Evolutionary conservation across 2,329 filamentous ascomycete genomes (phyloP).

Genomic region (Parastagonospora nodorum): DNA sequence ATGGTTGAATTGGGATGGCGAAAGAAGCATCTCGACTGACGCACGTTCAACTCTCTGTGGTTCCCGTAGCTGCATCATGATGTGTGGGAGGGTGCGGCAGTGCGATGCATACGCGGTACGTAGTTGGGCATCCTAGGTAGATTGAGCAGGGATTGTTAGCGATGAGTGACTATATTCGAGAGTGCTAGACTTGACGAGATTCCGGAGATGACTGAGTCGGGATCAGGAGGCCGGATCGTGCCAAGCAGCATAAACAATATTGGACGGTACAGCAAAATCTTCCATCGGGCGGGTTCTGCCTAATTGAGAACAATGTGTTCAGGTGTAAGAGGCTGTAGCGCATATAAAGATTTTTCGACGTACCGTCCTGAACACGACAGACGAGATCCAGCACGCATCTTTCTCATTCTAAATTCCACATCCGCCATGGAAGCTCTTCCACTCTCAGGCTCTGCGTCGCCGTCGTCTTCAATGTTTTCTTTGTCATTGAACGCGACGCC

Average conservation of each 20-base stretch:
- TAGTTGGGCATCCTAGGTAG: slow-evolving; percentile 35
- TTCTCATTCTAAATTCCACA: slow-evolving; percentile 15
- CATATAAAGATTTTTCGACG: slow-evolving; percentile 44
- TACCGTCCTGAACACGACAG: slow-evolving; percentile 23
- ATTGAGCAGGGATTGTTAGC: slow-evolving; percentile 43
- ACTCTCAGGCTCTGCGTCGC: slow-evolving; percentile 27
- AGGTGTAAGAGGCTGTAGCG: slow-evolving; percentile 22
- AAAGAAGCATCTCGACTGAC: slow-evolving; percentile 16
- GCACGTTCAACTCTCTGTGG: slow-evolving; percentile 25
- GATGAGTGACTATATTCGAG: slow-evolving; percentile 41
- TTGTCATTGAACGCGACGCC: slow-evolving; percentile 29
- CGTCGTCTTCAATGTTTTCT: slow-evolving; percentile 37
- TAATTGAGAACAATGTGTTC: slow-evolving; percentile 33
- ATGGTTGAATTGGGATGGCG: slow-evolving; percentile 17
- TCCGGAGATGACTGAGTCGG: slow-evolving; percentile 39
- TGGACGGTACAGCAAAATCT: slow-evolving; percentile 39
- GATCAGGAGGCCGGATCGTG: slow-evolving; percentile 38
- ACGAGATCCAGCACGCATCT: slow-evolving; percentile 18
- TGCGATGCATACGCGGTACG: slow-evolving; percentile 29
- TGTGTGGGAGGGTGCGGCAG: slow-evolving; percentile 25
- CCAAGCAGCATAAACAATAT: slow-evolving; percentile 45
- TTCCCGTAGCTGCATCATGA: slow-evolving; percentile 21
- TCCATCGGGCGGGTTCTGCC: slow-evolving; percentile 39
- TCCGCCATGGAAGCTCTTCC: slow-evolving; percentile 29
- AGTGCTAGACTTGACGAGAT: slow-evolving; percentile 38